Conservation (phyloP, 169 alveolate species). For the Plasmodium gaboni region DNA sequence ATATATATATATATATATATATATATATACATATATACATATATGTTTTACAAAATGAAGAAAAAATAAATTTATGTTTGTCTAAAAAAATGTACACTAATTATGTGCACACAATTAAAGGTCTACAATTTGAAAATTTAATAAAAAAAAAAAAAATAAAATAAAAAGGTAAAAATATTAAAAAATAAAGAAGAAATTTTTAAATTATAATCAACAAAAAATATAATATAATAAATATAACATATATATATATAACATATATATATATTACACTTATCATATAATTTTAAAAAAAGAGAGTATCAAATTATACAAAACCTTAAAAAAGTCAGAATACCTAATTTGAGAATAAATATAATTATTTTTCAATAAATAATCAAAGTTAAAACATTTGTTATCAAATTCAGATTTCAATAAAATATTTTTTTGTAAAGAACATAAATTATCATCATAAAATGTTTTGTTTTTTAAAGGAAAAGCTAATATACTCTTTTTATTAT, state of each 20-base stretch:
- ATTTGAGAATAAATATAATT: constrained; percentile 40
- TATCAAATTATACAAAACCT: constrained; percentile 26
- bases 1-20: no score
- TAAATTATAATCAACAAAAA: constrained; percentile 12
- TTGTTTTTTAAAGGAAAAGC: not conserved
- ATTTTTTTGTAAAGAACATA: constrained; percentile 26
- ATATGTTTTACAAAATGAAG: constrained; percentile 13
- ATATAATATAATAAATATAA: not conserved
- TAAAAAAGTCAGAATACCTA: constrained; percentile 41
- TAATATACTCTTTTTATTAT: not conserved
- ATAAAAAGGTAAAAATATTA: constrained; percentile 14
- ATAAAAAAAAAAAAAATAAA: constrained; percentile 14
- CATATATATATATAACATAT: not conserved
- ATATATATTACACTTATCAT: not conserved
- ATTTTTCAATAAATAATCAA: constrained; percentile 32
- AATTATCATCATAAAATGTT: constrained; percentile 7
- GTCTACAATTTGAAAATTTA: not conserved
- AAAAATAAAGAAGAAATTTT: constrained; percentile 5
- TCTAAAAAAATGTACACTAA: not conserved
- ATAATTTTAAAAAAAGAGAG: constrained; percentile 32
- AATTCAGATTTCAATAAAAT: constrained; percentile 31
- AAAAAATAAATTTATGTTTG: not conserved
- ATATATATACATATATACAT: no score
- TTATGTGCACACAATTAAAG: not conserved
- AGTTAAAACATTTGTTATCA: constrained; percentile 41